Base-by-base conservation (phyloP, 2,329 filamentous ascomycete species). In the Hypoxylon sp. region DNA sequence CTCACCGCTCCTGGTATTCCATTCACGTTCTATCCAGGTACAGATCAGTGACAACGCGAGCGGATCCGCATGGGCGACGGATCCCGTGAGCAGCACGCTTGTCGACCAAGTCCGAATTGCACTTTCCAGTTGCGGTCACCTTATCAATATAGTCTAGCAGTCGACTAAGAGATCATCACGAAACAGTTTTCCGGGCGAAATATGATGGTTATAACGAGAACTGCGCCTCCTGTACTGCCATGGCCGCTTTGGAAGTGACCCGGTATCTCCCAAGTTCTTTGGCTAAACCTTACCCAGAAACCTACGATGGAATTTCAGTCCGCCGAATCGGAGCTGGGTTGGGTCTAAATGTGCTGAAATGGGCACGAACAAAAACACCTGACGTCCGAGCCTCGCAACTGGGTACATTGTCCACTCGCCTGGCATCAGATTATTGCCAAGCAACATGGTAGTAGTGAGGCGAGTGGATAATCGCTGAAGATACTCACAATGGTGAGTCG, bases 191-290 rank as follows among this genome's bases (percentile, higher is more conserved):
- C 29, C 27, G 53, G 60, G 63, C 31, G 53, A 27, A 67, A 59
- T 44, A 44, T 52, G 37, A 60, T 50, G 32, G 35, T 6, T 17
- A 54, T 58, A 59, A 35, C 29, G 46, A 44, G 44, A 15, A 47
- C 29, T 67, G 53, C 62, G 69, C 59, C 62, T 47, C 65, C 27
- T 67, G 55, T 67, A 67, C 52, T 53, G 48, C 59, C 56, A 58
- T 59, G 52, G 58, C 27, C 47, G 46, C 37, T 32, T 35, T 54
- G 19, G 17, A 46, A 27, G 35, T 53, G 59, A 46, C 58, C 55
- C 29, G 7, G 48, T 8, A 52, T 37, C 17, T 47, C 31, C 32
- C 24, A 52, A 17, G 44, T 10, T 39, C 55, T 31, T 51, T 57
- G 57, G 57, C 19, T 31, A 19, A 44, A 21, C 55, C 56, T 53